Conservation (phyloP, 2,329 filamentous ascomycete species). For the Colletotrichum tropicicola region DNA sequence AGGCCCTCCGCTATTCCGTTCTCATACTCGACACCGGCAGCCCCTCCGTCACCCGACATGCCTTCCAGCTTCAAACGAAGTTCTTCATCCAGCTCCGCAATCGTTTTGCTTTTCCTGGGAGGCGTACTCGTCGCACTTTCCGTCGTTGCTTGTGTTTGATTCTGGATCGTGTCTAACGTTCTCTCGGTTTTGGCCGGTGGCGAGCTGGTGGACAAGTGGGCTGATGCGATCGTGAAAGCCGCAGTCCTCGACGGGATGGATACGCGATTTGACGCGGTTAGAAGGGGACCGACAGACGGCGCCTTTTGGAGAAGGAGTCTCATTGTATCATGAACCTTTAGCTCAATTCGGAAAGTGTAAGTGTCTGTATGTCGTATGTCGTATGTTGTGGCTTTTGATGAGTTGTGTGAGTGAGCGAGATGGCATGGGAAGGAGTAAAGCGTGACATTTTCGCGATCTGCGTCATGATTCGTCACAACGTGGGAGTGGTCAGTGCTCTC, state of each 20-base stretch:
- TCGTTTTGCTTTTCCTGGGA: constrained; percentile 54
- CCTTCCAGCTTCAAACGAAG: constrained; percentile 71
- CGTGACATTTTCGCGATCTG: not conserved
- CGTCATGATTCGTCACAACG: not conserved
- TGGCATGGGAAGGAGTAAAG: not conserved
- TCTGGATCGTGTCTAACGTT: not conserved
- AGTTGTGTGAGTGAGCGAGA: not conserved
- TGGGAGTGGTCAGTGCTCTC: not conserved
- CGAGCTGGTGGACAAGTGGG: not conserved
- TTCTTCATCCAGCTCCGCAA: constrained; percentile 73
- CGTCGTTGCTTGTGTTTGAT: not conserved
- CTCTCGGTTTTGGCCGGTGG: not conserved
- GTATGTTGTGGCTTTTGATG: not conserved
- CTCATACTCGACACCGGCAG: constrained; percentile 78
- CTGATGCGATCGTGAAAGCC: not conserved
- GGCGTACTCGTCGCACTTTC: not conserved
- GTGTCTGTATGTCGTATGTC: too few species aligned
- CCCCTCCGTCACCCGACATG: constrained; percentile 75
- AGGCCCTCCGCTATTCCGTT: constrained; percentile 76
- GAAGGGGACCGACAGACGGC: not conserved
- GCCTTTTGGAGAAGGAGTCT: not conserved
- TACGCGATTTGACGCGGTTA: not conserved
- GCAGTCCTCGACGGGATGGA: not conserved
- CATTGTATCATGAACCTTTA: not conserved
- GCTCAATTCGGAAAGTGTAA: not conserved